phyloP scores from a whole-genome alignment of 2,329 filamentous ascomycete genomes.

The Berkeleyomyces basicola region DNA sequence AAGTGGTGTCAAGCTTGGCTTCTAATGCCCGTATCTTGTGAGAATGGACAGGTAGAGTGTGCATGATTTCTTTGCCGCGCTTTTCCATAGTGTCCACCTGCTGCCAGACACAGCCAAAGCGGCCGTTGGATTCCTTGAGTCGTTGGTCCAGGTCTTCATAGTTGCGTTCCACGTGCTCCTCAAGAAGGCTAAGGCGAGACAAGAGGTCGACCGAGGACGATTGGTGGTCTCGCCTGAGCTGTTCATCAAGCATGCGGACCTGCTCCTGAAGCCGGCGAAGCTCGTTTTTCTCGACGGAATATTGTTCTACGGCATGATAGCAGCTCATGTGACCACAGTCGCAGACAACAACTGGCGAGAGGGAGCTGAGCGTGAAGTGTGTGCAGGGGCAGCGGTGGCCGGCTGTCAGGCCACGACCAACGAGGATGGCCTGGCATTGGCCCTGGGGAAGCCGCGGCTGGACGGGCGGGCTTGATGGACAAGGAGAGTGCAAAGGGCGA shows the following conservation, averaged over 20 bases:
- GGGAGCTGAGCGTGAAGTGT: slow-evolving; percentile 36
- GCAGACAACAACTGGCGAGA: slow-evolving; percentile 37
- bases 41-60: slow-evolving; percentile 7
- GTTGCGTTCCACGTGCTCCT: slow-evolving; percentile 37
- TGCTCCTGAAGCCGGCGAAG: slow-evolving; percentile 32
- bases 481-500: slow-evolving; percentile 16
- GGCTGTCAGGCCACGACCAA: slow-evolving; percentile 35
- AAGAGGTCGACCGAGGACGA: slow-evolving; percentile 26
- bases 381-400: slow-evolving; percentile 43
- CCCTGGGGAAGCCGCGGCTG: slow-evolving; percentile 35
- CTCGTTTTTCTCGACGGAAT: slow-evolving; percentile 30
- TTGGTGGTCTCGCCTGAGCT: slow-evolving; percentile 23
- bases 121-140: slow-evolving; percentile 37
- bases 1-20: slow-evolving; percentile 18
- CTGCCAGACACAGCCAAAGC: slow-evolving; percentile 37
- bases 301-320: slow-evolving; percentile 36
- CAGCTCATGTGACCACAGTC: slow-evolving; percentile 44
- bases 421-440: slow-evolving; percentile 42
- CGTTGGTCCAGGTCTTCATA: slow-evolving; percentile 34
- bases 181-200: slow-evolving; percentile 31
- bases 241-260: slow-evolving; percentile 28
- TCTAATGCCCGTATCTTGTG: slow-evolving; percentile 8
- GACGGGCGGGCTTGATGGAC: background rate
- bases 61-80: slow-evolving; percentile 15
- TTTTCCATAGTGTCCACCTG: slow-evolving; percentile 31